Percentiles rank a stretch among this genome's conserved stretches.
Conservation (phyloP, 2,329 filamentous ascomycete genomes). For the Apiospora malaysiana region DNA sequence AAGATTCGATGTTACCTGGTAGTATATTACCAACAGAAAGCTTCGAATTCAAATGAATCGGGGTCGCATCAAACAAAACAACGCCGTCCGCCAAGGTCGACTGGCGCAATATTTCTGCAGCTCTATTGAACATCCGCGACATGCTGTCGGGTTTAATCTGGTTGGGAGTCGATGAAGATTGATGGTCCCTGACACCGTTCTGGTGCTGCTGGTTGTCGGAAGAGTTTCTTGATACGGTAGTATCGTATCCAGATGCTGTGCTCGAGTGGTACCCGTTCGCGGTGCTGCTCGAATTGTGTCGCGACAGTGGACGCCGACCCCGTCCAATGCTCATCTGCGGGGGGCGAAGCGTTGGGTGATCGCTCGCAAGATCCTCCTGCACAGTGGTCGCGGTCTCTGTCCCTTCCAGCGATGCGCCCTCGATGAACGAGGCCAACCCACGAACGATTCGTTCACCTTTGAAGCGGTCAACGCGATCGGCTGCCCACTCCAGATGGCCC, state of each 20-base stretch:
- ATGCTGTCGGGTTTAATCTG: neutral
- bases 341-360: neutral
- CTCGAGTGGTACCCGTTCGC: neutral
- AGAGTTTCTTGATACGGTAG: neutral
- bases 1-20: neutral
- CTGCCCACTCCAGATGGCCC: conserved; percentile 65
- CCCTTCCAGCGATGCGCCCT: conserved; percentile 47
- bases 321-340: neutral
- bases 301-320: neutral
- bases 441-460: conserved; percentile 60
- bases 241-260: neutral
- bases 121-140: conserved; percentile 30
- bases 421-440: conserved; percentile 60
- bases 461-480: conserved; percentile 56
- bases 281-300: neutral
- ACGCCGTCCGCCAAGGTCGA: conserved; percentile 41
- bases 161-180: conserved; percentile 18
- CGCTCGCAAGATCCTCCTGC: conserved; percentile 23
- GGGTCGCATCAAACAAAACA: conserved; percentile 38
- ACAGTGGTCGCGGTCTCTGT: conserved; percentile 24
- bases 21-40: conserved; percentile 26
- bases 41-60: conserved; percentile 30
- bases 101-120: conserved; percentile 38
- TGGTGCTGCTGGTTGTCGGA: neutral
- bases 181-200: neutral